Base-by-base conservation (phyloP, 306 rosid genomes). In the Alnus glutinosa region DNA sequence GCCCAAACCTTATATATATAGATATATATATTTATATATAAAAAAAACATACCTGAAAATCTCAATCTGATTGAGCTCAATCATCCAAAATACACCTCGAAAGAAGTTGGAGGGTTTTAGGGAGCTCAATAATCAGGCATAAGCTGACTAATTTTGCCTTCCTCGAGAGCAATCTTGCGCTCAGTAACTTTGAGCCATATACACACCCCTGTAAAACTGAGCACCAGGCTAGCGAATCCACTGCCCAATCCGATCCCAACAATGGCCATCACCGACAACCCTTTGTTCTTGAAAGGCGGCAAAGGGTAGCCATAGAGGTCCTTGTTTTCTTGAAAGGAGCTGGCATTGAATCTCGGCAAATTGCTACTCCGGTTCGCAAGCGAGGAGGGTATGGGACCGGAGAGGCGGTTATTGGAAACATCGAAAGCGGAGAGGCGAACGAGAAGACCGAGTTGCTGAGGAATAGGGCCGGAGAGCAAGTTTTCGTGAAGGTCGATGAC, bases 201-300 rank as follows among this genome's bases (percentile, higher is more conserved):
- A 73, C 99, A 95, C 10, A 95, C 99, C 14, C 92, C 99, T 8
- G 97, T 89, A 23, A 95, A 95, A 75, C 99, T 95, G 0, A 95
- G 81, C 18, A 95, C 92, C 83, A 95, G 79, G 70, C 99, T 95
- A 0, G 93, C 96, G 0, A 95, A 75, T 2, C 99, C 99, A 82
- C 99, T 95, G 51, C 99, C 99, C 28, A 95, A 80, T 16, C 99
- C 99, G 77, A 95, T 95, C 78, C 96, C 97, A 57, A 93, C 99
- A 83, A 95, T 93, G 78, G 97, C 94, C 78, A 94, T 50, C n/a
- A 94, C 76, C 0, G 98, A 95, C 32, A 95, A 75, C 2, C 98
- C 97, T 48, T 82, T 90, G 67, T 37, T 86, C 81, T 73, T 88
- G 8, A 85, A 4, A 2, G 93, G 92, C 11, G 97, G 90, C 80